Evolutionary conservation across 257 asterid species (phyloP), one percentile per base, ranked within the genome.

Genomic region (Nicotiana attenuata): DNA sequence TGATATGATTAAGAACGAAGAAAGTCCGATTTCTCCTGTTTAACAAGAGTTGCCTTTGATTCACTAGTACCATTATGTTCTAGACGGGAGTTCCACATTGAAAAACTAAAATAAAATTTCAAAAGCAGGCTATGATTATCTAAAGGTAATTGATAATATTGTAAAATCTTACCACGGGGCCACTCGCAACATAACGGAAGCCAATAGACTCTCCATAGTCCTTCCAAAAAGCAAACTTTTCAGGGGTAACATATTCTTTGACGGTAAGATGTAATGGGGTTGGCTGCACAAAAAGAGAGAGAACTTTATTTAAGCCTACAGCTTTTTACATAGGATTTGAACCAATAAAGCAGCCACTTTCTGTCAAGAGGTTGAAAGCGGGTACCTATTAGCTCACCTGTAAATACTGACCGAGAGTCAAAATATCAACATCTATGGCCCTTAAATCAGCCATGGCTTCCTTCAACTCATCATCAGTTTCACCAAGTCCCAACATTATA

Each of bases 401-500:
- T 77, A 96, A 89, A 85, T 96, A 96, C 85, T 96, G 98, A 26
- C 99, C 99, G 10, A 96, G 87, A 0, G 99, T 96, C 89, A 96
- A 88, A 87, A 96, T 94, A 86, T 96, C 98, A 11, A 96, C 98
- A 86, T 83, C 93, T 82, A 93, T 96, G 61, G 93, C 92, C 91
- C 99, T 89, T 83, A 96, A 87, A 87, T 96, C 97, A 59, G 93
- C 86, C 98, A 96, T 92, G 87, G 97, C 88, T 88, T 92, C 92
- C 90, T 94, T 91, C 80, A 96, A 83, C 89, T 96, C 99, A 76
- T 92, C 95, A 87, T 93, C 97, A 81, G 91, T 93, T 90, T 96
- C 99, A 82, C 99, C 98, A 77, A 96, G 97, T 81, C 99, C 99
- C 92, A 96, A 87, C 99, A 96, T 96, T 31, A 96, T 89, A 66